Evolutionary conservation across 352 stramenopile species (phyloP), one percentile per base, ranked within the genome.

Genomic region (Globisporangium nunn): DNA sequence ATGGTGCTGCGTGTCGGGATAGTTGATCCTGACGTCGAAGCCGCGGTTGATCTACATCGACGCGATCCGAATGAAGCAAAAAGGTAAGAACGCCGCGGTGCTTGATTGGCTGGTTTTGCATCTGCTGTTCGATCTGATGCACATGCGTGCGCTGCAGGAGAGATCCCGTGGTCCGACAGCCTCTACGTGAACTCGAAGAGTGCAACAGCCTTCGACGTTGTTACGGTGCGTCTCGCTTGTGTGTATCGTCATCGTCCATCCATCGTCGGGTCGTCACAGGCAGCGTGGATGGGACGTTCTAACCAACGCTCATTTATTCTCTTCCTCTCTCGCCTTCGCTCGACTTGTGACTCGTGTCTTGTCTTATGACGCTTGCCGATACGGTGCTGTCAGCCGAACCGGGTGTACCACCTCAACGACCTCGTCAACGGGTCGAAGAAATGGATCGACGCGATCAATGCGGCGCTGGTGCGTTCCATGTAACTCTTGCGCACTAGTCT

Each of bases 11-110:
- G 29, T 7, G 43, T 28, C 12, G 23, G 23, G 11, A 6, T 54
- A 89, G 70, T 67, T 95, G 52, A 90, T 95, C 57, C 63, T 95
- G 54, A 95, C 85, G 31, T 93, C 85, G 0, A 87, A 83, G 65
- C 85, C 85, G 37, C 82, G 85, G 41, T 66, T 95, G 68, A 95
- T 95, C 63, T 95, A 95, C 80, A 95, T 95, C 63, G 85, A 95
- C 56, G 74, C 85, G 50, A 93, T 93, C 72, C 85, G 85, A 75
- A 95, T 93, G 85, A 86, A 85, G 70, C 85, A 95, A 70, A 93
- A 95, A 66, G 82, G 70, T 75, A 31, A 14, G 31, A 2, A 28
- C 35, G n/a, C 6, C 6, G 12, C 23, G 23, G 23, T 23, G 23
- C 23, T 23, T 1, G 23, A 23, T 23, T 23, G 23, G 1, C 23